These are phyloP conservation scores for Polyplosphaeria fusca DNA, from an alignment of 495 filamentous ascomycete genomes.

Conservation along the genomic window DNA sequence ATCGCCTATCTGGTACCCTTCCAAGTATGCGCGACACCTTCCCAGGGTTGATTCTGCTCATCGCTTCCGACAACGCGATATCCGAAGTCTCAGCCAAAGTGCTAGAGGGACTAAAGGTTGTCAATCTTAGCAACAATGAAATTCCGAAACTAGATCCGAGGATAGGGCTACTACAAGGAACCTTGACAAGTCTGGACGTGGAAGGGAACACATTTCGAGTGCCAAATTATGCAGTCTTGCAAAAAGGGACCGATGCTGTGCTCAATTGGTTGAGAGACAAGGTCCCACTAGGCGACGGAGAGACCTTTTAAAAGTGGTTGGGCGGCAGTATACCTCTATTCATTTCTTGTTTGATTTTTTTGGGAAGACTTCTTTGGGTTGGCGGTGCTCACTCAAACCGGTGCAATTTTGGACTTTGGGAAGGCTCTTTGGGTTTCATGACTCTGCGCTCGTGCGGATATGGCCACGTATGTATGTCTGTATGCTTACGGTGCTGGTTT, in stretches of 20 bases:
- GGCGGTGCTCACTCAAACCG: neutral
- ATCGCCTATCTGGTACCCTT: constrained; percentile 65
- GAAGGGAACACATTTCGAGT: constrained; percentile 81
- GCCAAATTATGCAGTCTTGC: constrained; percentile 79
- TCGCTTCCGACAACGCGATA: constrained; percentile 74
- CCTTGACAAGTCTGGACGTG: constrained; percentile 58
- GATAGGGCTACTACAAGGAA: constrained; percentile 67
- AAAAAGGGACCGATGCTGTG: constrained; percentile 84
- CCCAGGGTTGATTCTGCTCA: constrained; percentile 62
- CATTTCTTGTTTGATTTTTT: neutral
- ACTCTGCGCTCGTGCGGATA: too few relatives aligned
- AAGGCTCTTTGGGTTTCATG: too few relatives aligned
- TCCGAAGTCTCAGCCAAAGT: constrained; percentile 67
- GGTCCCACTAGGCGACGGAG: constrained; percentile 59
- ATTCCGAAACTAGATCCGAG: constrained; percentile 72
- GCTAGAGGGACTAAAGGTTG: constrained; percentile 67
- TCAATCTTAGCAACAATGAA: constrained; percentile 81
- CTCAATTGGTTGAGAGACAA: constrained; percentile 77
- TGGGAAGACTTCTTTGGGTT: neutral
- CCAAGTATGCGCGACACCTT: constrained; percentile 57
- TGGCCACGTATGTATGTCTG: too few relatives aligned
- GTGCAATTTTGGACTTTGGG: neutral
- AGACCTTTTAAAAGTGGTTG: constrained; percentile 33
- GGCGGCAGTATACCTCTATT: too few relatives aligned
- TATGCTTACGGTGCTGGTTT: too few relatives aligned